A percentile compares a stretch with the other conserved stretches of the same genome.
phyloP scores from a whole-genome alignment of 2,329 filamentous ascomycete species.

The Fusarium secorum region DNA sequence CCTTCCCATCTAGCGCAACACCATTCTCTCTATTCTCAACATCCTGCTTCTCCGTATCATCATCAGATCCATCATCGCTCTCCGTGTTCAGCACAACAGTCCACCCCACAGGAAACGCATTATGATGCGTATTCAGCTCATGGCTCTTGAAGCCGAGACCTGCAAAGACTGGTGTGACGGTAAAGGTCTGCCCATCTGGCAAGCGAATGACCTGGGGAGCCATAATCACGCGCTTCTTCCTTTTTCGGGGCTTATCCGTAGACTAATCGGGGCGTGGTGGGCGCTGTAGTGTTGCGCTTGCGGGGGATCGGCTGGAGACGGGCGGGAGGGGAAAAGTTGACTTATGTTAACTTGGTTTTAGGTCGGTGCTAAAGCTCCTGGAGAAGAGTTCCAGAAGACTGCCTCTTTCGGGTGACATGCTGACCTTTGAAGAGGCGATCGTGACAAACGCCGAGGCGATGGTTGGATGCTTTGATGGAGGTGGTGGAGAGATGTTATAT shows the following conservation, averaged over 20 bases:
- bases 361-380: constrained; percentile 13
- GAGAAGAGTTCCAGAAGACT: constrained; percentile 40
- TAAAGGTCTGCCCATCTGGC: constrained; percentile 86
- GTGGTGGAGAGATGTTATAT: constrained; percentile 34
- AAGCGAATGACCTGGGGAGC: constrained; percentile 67
- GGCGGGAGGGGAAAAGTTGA: constrained; percentile 16
- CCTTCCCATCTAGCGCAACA: constrained; percentile 19
- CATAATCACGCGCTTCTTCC: constrained; percentile 41
- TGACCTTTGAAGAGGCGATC: constrained; percentile 39
- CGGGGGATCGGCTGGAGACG: constrained; percentile 34
- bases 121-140: constrained; percentile 72
- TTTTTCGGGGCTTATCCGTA: constrained; percentile 1
- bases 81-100: constrained; percentile 83
- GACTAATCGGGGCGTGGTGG: constrained; percentile 14
- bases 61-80: constrained; percentile 31
- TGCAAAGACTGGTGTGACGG: constrained; percentile 87
- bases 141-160: constrained; percentile 89
- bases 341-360: neutral
- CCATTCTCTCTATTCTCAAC: constrained; percentile 31
- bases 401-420: constrained; percentile 35
- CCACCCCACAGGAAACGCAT: constrained; percentile 86
- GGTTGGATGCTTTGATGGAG: constrained; percentile 36
- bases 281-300: constrained; percentile 16
- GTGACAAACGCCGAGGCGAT: constrained; percentile 44
- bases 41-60: constrained; percentile 34